Base-by-base conservation (phyloP, 192 early-diverging fungal species). In the Podochytrium sp. region DNA sequence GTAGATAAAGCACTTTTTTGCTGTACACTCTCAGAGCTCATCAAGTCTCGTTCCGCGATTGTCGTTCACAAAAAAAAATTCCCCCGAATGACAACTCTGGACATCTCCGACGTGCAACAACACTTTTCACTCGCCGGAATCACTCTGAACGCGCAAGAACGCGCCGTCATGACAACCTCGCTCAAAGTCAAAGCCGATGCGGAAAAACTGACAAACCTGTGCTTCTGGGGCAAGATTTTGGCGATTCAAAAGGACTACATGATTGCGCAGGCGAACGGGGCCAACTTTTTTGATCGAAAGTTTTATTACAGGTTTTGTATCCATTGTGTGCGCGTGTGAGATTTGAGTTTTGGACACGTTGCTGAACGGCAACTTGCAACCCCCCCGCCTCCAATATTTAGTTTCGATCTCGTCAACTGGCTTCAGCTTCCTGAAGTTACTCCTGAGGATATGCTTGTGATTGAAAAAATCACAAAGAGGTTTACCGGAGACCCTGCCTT, bases 221-320 rank as follows among this genome's bases (percentile, higher is more conserved):
- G 62, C 35, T 69, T 88, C n/a, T 88, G 86, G 86, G 86, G 86
- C 7, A 85, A 86, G 63, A 75, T 88, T 47, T 49, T 83, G 38
- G 86, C 85, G 2, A 70, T 88, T 40, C 79, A 88, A 51, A 63
- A 80, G 14, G 86, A 88, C 61, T 88, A 88, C 72, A 80, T 76
- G 49, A 75, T 88, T 56, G 80, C 84, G 2, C 86, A 88, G 69
- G 73, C 79, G 6, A 43, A 50, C 40, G 62, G 65, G 30, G 75
- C 62, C 3, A 72, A 80, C 43, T 49, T 78, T 3, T 88, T 88
- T 78, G 62, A 77, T 20, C 33, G 83, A 38, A 88, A 88, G 68
- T 86, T 76, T 52, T 88, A 64, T 51, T 88, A 88, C 78, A 85
- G 79, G 86, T 85, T 27, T 18, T 42, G 0, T 0, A 25, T 68